Base-by-base conservation (phyloP, 208 protist genomes). In the Crithidia bombi region DNA sequence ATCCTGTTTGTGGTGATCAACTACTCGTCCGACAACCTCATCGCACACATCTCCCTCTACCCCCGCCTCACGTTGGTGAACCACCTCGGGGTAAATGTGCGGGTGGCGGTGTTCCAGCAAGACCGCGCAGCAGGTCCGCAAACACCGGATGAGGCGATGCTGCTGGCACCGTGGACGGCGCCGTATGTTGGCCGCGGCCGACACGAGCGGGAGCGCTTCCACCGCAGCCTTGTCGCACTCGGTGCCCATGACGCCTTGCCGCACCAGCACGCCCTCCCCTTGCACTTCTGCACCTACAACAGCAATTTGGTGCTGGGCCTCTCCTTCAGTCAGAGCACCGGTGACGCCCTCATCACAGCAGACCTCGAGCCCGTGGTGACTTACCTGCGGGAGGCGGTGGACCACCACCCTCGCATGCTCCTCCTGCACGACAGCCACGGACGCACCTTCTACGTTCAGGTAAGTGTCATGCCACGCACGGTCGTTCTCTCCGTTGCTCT, bases 41-140 rank as follows among this genome's bases (percentile, higher is more conserved):
- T 86, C 50, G 76, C 57, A 25, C 73, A 79, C 52, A 78, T 94
- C 44, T 66, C 79, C 17, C 78, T 94, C 25, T 82, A 87, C 38
- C 89, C 89, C 23, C 82, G 86, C 19, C 62, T 92, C 12, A 85
- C 79, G 11, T 63, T 94, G 9, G 46, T 92, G 23, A 94, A 94
- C 72, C 86, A 91, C 69, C 78, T 88, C 11, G 89, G 89, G 19
- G 73, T 92, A n/a, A 77, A 85, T 7, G 64, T 89, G 44, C 70
- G 73, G 28, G 56, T 92, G 15, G 69, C 79, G 9, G 47, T 90
- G 11, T 92, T 82, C 69, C 89, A 94, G 73, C 46, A 69, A 35
- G 84, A 92, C 65, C 59, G 41, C 14, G 65, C 62, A n/a, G 82
- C 73, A 12, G 82, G 83, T 1, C 76, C 82, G 23, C 81, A 82